A percentile compares a stretch with the other conserved stretches of the same genome.
These are phyloP conservation scores for Boeremia lycopersici DNA, from an alignment of 2,329 filamentous ascomycete genomes.

Conservation along the genomic window DNA sequence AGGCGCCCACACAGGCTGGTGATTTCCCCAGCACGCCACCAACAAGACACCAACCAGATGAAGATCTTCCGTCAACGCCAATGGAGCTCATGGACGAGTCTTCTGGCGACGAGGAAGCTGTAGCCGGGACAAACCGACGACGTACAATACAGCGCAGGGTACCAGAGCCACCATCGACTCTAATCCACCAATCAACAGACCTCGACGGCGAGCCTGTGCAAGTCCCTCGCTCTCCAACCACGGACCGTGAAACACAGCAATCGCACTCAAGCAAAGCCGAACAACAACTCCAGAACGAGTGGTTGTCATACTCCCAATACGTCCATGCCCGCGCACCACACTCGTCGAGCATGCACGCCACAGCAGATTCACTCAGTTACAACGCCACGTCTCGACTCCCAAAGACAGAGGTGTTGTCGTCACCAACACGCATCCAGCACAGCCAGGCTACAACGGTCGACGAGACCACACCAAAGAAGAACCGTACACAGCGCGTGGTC, in stretches of 20 bases:
- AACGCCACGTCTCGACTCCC: constrained; percentile 25
- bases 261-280: constrained; percentile 43
- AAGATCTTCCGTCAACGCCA: constrained; percentile 32
- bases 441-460: constrained; percentile 46
- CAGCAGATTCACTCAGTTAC: constrained; percentile 36
- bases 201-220: constrained; percentile 29
- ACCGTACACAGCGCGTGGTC: constrained; percentile 11
- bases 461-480: constrained; percentile 30
- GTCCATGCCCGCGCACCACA: constrained; percentile 17
- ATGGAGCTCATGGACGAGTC: constrained; percentile 34
- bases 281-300: constrained; percentile 40
- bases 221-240: constrained; percentile 29
- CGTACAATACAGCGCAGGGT: constrained; percentile 1
- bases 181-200: constrained; percentile 20
- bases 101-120: constrained; percentile 25
- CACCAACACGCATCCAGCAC: constrained; percentile 3
- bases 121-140: constrained; percentile 9
- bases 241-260: constrained; percentile 28
- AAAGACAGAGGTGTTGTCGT: not conserved
- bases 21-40: constrained; percentile 23
- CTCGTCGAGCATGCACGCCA: constrained; percentile 38
- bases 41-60: constrained; percentile 9
- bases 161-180: constrained; percentile 1
- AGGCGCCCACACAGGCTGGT: not conserved
- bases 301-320: constrained; percentile 42